Conservation (phyloP, 2,329 filamentous ascomycete species). For the Mollisiaceae sp. region DNA sequence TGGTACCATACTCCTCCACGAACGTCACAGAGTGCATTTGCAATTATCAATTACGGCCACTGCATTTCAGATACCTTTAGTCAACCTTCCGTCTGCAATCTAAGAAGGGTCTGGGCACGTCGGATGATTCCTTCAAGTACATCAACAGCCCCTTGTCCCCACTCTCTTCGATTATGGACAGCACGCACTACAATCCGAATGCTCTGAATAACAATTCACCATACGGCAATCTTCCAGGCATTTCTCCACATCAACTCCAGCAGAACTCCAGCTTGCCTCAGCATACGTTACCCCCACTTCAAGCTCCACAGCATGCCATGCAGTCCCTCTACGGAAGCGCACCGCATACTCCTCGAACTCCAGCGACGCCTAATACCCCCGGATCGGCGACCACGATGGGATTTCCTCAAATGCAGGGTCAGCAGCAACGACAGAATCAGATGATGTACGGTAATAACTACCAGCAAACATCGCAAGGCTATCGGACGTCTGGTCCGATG, state of each 20-base stretch:
- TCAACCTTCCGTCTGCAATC: not conserved
- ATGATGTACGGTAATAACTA: slow-evolving; percentile 40
- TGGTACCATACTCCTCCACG: not conserved
- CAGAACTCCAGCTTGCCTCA: slow-evolving; percentile 51
- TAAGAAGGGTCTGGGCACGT: slow-evolving; percentile 10
- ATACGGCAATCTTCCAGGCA: slow-evolving; percentile 39
- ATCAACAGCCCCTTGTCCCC: slow-evolving; percentile 5
- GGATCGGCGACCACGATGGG: slow-evolving; percentile 59
- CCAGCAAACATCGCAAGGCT: slow-evolving; percentile 44
- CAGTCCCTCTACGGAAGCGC: slow-evolving; percentile 59
- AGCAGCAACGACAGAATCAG: slow-evolving; percentile 33
- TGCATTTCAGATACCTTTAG: not conserved
- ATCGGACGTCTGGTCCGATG: slow-evolving; percentile 63
- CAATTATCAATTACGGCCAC: not conserved
- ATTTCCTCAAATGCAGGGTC: slow-evolving; percentile 53
- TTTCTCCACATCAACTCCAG: slow-evolving; percentile 46
- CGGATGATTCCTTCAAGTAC: slow-evolving; percentile 19
- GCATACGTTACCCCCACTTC: slow-evolving; percentile 61
- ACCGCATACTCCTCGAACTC: slow-evolving; percentile 63
- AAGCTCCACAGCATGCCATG: slow-evolving; percentile 51
- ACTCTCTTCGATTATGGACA: slow-evolving; percentile 35
- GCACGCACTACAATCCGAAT: slow-evolving; percentile 39
- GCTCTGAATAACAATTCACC: slow-evolving; percentile 39
- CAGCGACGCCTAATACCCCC: slow-evolving; percentile 66
- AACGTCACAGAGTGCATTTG: not conserved